Percentiles rank a stretch among this genome's conserved stretches.
Evolutionary conservation across 805 yeast genomes (phyloP).

Genomic region (Teunomyces barrocoloradensis): DNA sequence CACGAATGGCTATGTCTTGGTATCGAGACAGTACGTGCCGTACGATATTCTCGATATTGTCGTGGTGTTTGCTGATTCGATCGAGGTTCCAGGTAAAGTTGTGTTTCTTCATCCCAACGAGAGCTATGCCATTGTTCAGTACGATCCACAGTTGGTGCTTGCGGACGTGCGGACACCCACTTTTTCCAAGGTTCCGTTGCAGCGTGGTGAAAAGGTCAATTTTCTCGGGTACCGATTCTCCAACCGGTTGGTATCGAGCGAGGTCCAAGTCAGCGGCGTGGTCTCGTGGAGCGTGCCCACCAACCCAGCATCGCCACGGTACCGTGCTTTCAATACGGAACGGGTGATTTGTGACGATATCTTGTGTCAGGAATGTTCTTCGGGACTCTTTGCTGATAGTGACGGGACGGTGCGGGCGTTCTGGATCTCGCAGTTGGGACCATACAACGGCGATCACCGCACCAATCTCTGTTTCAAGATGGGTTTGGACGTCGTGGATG

Average conservation of each 20-base stretch:
- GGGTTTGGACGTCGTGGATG: constrained; percentile 74
- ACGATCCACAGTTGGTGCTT: constrained; percentile 69
- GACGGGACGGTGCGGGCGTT: constrained; percentile 81
- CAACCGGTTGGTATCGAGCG: constrained; percentile 67
- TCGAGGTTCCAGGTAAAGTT: constrained; percentile 75
- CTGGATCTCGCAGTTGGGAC: constrained; percentile 85
- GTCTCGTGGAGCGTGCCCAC: constrained; percentile 72
- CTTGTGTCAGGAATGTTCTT: constrained; percentile 66
- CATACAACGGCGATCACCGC: constrained; percentile 48
- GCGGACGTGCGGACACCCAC: constrained; percentile 64
- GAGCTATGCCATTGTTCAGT: constrained; percentile 79
- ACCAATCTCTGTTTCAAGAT: constrained; percentile 64
- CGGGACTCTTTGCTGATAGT: constrained; percentile 74
- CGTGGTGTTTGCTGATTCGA: constrained; percentile 81
- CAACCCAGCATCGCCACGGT: constrained; percentile 67
- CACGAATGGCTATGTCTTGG: constrained; percentile 71
- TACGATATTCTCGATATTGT: constrained; percentile 77
- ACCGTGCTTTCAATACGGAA: constrained; percentile 81
- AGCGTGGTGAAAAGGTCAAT: constrained; percentile 72
- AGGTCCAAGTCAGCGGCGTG: constrained; percentile 74
- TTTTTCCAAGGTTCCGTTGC: constrained; percentile 32
- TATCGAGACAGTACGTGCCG: constrained; percentile 75
- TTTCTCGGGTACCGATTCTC: constrained; percentile 80
- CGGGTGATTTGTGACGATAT: constrained; percentile 73
- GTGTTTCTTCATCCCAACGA: constrained; percentile 84